A percentile compares a stretch with the other conserved stretches of the same genome.
Conservation (phyloP, 345 rosid species). For the rapeseed (Brassica napus) region Da-Ae NC_063436.1:7878501-7879000, state of each 20-base stretch:
- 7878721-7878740: conserved; percentile 13
- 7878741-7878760: conserved; percentile 6
- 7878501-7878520: not conserved
- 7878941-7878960: conserved; percentile 31
- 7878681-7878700: conserved; percentile 17
- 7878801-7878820: not conserved
- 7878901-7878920: conserved; percentile 22
- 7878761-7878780: conserved; percentile 19
- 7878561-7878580: not conserved
- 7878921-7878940: conserved; percentile 25
- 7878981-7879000: conserved; percentile 17
- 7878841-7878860: conserved; percentile 17
- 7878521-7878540: not conserved
- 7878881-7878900: conserved; percentile 8
- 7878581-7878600: conserved; percentile 6
- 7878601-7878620: not conserved
- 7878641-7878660: conserved; percentile 12
- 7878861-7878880: conserved; percentile 20
- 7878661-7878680: not conserved
- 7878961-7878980: conserved; percentile 27
- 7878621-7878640: not conserved
- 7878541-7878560: not conserved
- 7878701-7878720: conserved; percentile 26
- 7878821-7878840: conserved; percentile 7
- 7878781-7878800: conserved; percentile 9